Base-by-base conservation (phyloP, 1,284 basidiomycete genomes). In the Ceratobasidium sp. region DNA sequence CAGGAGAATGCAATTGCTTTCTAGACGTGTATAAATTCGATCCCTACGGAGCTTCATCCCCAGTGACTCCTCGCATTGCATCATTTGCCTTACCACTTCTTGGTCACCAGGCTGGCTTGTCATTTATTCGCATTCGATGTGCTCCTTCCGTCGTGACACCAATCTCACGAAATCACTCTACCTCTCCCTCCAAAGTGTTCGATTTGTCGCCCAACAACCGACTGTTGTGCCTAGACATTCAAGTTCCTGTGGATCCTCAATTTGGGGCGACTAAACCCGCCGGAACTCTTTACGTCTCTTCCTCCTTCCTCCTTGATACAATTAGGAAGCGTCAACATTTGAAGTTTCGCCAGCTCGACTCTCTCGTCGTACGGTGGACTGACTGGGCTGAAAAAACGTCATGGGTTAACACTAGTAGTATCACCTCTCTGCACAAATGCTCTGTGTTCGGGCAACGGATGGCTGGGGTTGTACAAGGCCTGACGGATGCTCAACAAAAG, bases 371-470 rank as follows among this genome's bases (percentile, higher is more conserved):
- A n/a, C 53, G 17, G 17, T 71, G 67, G 67, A 6, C 41, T n/a
- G 56, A 41, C 44, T 71, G 67, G 67, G 67, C 44, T 15, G 19
- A 41, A 11, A 60, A 48, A 44, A 31, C 45, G 19, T 71, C 67
- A n/a, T 71, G 67, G 67, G 56, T 45, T 1, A 54, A 71, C 17
- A 57, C 59, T 45, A 19, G 47, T 11, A 71, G 44, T n/a, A n/a
- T n/a, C n/a, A n/a, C n/a, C n/a, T n/a, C n/a, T 14, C 45, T 45
- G 11, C 59, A 71, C 29, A 44, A 71, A 50, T 71, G 67, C 27
- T 71, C 48, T 22, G 36, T 71, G 44, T 59, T 48, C 22, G 67
- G 67, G 17, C 67, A 71, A 29, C 67, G 67, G 14, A 59, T 54
- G 6, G 45, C 59, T 15, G 54, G 53, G 17, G 41, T 60, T 29